Evolutionary conservation across 352 stramenopile species (phyloP), one percentile per base, ranked within the genome.

Genomic region (Globisporangium spiculum): DNA sequence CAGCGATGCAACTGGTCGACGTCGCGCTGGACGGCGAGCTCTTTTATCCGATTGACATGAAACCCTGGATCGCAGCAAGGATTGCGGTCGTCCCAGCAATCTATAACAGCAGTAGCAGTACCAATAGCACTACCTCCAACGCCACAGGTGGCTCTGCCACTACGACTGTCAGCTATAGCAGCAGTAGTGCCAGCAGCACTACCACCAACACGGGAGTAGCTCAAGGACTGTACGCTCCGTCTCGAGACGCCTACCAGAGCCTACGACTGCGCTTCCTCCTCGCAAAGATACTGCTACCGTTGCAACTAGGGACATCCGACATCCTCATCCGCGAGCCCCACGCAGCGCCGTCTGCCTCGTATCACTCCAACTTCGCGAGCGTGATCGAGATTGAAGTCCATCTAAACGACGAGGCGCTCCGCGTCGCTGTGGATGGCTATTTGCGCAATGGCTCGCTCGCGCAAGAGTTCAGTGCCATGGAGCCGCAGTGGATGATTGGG

Each of bases 31-130:
- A 78, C 20, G 74, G 74, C 9, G 74, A 80, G 41, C 10, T 22
- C 8, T 75, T 80, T 61, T 76, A 76, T 53, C 65, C 55, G 18
- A 63, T 80, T n/a, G 74, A 80, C 38, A 54, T 73, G 2, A 75
- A 58, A 41, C 71, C 74, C 8, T 80, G 71, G 74, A 46, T 77
- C 5, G 55, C 48, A 12, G 58, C 70, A 3, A 54, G 41, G 20
- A 34, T 80, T 34, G 74, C 60, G 3, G 22, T 79, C 5, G 41
- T 32, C 9, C 52, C 52, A 60, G 3, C 22, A 50, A 16, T 26
- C 30, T 14, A 46, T 24, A 50, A 2, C 53, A 57, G 5, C 32
- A 14, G 26, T 22, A 55, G 4, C 53, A 57, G 10, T 24, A 7
- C 41, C 36, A 16, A 8, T 38, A 67, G 34, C 8, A 57, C 22